A percentile compares a stretch with the other conserved stretches of the same genome.
phyloP scores from a whole-genome alignment of 2,329 filamentous ascomycete genomes.

The Ascomycota sp. region DNA sequence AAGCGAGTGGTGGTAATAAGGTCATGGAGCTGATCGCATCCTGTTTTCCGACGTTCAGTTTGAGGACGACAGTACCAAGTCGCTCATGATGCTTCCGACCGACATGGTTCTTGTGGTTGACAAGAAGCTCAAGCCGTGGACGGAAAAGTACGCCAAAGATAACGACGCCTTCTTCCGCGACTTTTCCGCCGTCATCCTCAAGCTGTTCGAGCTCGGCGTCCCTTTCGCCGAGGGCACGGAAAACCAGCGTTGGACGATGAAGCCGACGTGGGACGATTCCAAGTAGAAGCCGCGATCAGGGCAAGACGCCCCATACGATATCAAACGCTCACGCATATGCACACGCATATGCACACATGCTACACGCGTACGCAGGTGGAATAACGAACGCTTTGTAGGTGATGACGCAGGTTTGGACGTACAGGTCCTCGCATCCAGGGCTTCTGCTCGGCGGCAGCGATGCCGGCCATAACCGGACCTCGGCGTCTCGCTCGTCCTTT shows the following conservation, averaged over 20 bases:
- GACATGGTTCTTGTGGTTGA: conserved; percentile 78
- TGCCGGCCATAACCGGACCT: too few species aligned
- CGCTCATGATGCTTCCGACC: conserved; percentile 91
- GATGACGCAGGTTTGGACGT: too few species aligned
- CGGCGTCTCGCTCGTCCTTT: too few species aligned
- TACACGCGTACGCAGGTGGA: too few species aligned
- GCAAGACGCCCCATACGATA: too few species aligned
- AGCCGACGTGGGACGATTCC: conserved; percentile 24
- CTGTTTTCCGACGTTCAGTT: conserved; percentile 49
- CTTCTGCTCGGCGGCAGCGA: too few species aligned
- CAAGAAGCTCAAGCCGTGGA: conserved; percentile 61
- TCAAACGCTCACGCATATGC: too few species aligned
- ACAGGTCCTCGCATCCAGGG: too few species aligned
- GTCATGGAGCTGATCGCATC: too few species aligned
- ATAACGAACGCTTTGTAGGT: too few species aligned
- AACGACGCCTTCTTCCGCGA: conserved; percentile 86
- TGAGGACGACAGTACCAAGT: conserved; percentile 72
- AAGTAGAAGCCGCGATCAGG: conserved; percentile 4
- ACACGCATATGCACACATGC: too few species aligned
- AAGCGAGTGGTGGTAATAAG: too few species aligned
- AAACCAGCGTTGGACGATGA: conserved; percentile 39
- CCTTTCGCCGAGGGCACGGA: conserved; percentile 52
- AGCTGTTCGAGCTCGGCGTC: conserved; percentile 86
- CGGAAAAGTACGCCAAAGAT: conserved; percentile 80
- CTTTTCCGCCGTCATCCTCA: conserved; percentile 58